Base-by-base conservation (phyloP, 306 rosid genomes). In the Betula pendula region DNA sequence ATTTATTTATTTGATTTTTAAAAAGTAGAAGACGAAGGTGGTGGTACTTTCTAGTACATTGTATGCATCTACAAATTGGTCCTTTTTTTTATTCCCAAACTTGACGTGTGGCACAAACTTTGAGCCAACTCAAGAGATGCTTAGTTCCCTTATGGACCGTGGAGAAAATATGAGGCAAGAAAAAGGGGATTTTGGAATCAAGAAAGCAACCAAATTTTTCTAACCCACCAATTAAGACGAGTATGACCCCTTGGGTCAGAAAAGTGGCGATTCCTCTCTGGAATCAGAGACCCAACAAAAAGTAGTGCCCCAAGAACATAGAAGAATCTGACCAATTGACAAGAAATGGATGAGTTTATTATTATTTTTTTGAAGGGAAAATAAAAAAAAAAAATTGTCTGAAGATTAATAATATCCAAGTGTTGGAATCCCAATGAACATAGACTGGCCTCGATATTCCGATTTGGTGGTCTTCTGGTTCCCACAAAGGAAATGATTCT, bases 391-490 rank as follows among this genome's bases (percentile, higher is more conserved):
- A 63, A 63, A 67, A 24, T 11, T 19, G 40, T 42, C 35, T 22
- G 35, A 22, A 67, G n/a, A n/a, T n/a, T n/a, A 76, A 66, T 2
- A 38, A 17, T 33, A 71, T 33, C 13, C 10, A 58, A 45, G 49
- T 62, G 73, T 31, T 70, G 69, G 73, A 76, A 70, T 81, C 73
- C 60, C 25, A 19, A 62, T 76, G 73, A 38, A 71, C 74, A 71
- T 14, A 76, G 81, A 51, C 73, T 56, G 77, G 35, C 72, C 35
- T 43, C 72, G 67, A 63, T 75, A 68, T 84, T 80, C 80, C 81
- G 52, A 43, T 68, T 72, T 76, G 79, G 83, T 63, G 84, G 77
- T 78, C 70, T 62, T 68, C 58, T 48, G 50, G 75, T 80, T 62
- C 82, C 63, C 81, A 71, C 71, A 63, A 70, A 47, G 55, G 42